A percentile compares a stretch with the other conserved stretches of the same genome.
Evolutionary conservation across 257 asterid genomes (phyloP).

Genomic region (Asclepias syriaca): DNA sequence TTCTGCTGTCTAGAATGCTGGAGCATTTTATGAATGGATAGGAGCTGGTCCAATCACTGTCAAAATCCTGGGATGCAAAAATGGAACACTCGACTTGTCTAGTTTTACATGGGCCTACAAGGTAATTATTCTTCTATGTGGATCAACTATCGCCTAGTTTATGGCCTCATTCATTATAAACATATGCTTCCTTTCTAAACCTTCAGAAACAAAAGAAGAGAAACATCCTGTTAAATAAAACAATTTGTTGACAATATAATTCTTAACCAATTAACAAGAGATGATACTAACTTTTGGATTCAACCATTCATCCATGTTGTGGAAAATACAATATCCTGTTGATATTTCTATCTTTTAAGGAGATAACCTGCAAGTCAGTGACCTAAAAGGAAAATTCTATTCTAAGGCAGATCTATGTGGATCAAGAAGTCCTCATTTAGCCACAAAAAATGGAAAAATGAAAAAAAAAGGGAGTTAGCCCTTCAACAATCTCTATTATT

Average conservation of each 20-base stretch:
- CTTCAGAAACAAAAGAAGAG: not conserved
- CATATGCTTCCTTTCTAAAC: not conserved
- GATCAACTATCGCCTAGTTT: not conserved
- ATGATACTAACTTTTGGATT: not conserved
- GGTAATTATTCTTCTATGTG: slow-evolving; percentile 35
- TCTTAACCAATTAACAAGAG: not conserved
- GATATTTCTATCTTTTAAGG: not conserved
- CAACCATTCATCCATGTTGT: not conserved
- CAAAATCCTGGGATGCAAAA: slow-evolving; percentile 60
- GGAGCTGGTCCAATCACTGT: slow-evolving; percentile 85
- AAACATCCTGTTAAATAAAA: not conserved
- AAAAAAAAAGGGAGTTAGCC: no score
- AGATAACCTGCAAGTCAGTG: not conserved
- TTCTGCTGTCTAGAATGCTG: slow-evolving; percentile 61
- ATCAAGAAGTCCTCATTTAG: not conserved
- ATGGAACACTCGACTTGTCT: slow-evolving; percentile 61
- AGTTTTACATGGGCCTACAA: slow-evolving; percentile 61
- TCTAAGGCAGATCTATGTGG: not conserved
- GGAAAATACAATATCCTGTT: not conserved
- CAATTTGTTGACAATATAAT: not conserved
- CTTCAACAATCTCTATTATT: no score
- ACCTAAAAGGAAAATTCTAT: not conserved
- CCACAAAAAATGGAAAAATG: no score
- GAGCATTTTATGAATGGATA: slow-evolving; percentile 75
- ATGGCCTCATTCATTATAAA: not conserved